These are phyloP conservation scores for Penicillium janthinellum DNA, from an alignment of 2,329 filamentous ascomycete genomes.

Conservation along the genomic window DNA sequence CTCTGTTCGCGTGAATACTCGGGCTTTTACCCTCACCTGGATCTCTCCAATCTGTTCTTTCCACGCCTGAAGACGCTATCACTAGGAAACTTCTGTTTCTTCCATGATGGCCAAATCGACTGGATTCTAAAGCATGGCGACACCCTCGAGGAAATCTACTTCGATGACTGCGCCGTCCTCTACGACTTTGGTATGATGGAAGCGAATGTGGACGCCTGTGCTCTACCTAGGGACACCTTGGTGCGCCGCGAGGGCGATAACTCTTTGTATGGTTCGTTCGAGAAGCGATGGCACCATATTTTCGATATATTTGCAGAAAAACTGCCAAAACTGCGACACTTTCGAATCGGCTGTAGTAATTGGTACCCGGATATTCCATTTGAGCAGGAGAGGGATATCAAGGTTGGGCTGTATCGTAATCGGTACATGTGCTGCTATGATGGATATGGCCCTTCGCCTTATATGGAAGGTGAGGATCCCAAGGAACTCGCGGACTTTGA, in stretches of 20 bases:
- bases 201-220: neutral
- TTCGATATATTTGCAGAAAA: conserved; percentile 22
- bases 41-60: conserved; percentile 40
- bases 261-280: conserved; percentile 10
- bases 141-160: conserved; percentile 45
- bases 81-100: conserved; percentile 48
- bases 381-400: conserved; percentile 21
- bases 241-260: neutral
- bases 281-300: conserved; percentile 26
- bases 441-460: conserved; percentile 21
- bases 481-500: neutral
- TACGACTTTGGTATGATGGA: conserved; percentile 9
- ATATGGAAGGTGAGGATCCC: conserved; percentile 14
- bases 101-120: conserved; percentile 50
- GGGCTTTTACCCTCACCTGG: conserved; percentile 44
- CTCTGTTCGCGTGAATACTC: conserved; percentile 43
- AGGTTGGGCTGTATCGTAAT: conserved; percentile 12
- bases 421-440: conserved; percentile 26
- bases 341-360: conserved; percentile 18
- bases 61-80: conserved; percentile 44
- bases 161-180: conserved; percentile 49
- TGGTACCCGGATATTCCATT: conserved; percentile 18
- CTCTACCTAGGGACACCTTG: conserved; percentile 1
- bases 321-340: conserved; percentile 21
- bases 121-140: conserved; percentile 47